Conservation (phyloP, 345 rosid species). For the Dipteronia dyeriana region DNA sequence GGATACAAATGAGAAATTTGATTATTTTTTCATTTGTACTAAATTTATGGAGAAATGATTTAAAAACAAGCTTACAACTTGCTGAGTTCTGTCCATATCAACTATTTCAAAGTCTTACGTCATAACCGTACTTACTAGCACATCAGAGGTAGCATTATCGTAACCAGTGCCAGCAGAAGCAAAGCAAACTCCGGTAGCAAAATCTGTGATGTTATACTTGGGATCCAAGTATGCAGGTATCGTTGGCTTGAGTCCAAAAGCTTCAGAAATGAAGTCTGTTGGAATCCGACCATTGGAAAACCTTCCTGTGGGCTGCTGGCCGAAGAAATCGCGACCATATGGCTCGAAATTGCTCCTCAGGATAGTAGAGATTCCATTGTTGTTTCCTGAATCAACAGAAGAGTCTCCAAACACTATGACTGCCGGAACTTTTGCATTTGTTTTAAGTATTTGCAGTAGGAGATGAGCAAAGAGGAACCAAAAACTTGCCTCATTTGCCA, state of each 20-base stretch:
- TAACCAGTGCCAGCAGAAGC: conserved; percentile 95
- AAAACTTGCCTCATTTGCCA: conserved; percentile 30
- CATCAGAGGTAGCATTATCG: conserved; percentile 72
- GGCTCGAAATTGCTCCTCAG: conserved; percentile 74
- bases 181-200: conserved; percentile 80
- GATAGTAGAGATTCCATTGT: conserved; percentile 65
- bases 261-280: conserved; percentile 75
- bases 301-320: conserved; percentile 64
- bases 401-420: conserved; percentile 82
- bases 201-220: conserved; percentile 51
- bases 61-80: background rate
- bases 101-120: background rate
- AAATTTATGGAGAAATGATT: conserved; percentile 3
- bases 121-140: conserved; percentile 57
- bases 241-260: conserved; percentile 61
- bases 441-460: conserved; percentile 32
- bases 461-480: conserved; percentile 32
- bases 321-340: conserved; percentile 73
- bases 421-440: conserved; percentile 51
- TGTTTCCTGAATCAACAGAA: conserved; percentile 79
- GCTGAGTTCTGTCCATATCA: background rate
- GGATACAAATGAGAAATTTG: background rate
- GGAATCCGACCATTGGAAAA: conserved; percentile 77
- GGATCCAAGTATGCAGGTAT: conserved; percentile 89
- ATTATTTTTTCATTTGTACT: background rate